Conservation (phyloP, 345 rosid species). For the Clarkia xantiana region DNA sequence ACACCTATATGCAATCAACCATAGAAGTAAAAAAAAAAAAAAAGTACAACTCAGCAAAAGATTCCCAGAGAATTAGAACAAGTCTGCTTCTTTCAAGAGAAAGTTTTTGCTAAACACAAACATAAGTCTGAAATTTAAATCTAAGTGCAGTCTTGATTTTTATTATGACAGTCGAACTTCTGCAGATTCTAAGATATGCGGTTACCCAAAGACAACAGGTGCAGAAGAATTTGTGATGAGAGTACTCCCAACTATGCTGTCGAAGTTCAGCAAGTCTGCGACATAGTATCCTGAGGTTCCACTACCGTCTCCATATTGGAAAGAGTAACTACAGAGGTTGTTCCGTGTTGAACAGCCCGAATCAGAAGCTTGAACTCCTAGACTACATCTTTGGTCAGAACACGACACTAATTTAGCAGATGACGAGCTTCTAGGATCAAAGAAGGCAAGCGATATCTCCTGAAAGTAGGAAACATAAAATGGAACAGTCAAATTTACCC, state of each 20-base stretch:
- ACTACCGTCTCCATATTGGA: conserved; percentile 96
- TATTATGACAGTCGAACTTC: neutral
- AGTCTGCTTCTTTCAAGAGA: too few relatives aligned
- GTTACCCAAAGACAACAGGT: conserved; percentile 77
- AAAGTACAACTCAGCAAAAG: neutral
- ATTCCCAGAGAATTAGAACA: too few relatives aligned
- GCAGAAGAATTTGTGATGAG: conserved; percentile 52
- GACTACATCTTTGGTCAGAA: conserved; percentile 64
- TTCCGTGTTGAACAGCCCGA: conserved; percentile 52
- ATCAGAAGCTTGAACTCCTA: conserved; percentile 57
- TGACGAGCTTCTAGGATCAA: conserved; percentile 71
- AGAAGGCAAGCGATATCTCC: conserved; percentile 73
- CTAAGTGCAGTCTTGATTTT: neutral
- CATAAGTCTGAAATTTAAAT: too few relatives aligned
- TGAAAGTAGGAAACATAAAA: conserved; percentile 6
- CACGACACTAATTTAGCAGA: conserved; percentile 58
- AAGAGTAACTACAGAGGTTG: conserved; percentile 63
- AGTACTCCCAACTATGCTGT: conserved; percentile 38
- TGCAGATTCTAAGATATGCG: conserved; percentile 13
- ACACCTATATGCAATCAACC: conserved; percentile 48
- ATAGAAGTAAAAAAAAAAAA: conserved; percentile 9
- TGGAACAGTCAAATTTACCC: conserved; percentile 2
- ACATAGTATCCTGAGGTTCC: conserved; percentile 86
- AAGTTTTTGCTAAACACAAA: too few relatives aligned
- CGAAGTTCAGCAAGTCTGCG: conserved; percentile 49